A percentile compares a stretch with the other conserved stretches of the same genome.
Evolutionary conservation across 2,329 filamentous ascomycete species (phyloP).

Genomic region (Fusarium hainanense): DNA sequence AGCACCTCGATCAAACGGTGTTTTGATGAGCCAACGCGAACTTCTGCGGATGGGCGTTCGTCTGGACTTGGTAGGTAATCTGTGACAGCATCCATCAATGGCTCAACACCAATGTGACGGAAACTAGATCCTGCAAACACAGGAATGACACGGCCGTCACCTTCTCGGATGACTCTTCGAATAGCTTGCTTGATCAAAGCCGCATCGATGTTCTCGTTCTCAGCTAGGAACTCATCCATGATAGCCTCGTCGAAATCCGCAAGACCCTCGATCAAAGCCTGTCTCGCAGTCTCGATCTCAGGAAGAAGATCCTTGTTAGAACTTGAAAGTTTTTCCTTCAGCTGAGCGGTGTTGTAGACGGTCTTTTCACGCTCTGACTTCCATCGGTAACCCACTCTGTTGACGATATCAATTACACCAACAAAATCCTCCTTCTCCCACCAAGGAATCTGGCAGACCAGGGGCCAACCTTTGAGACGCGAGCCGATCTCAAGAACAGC

Average conservation of each 20-base stretch:
- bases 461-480: slow-evolving; percentile 83
- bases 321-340: slow-evolving; percentile 54
- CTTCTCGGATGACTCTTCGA: slow-evolving; percentile 74
- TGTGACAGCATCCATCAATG: slow-evolving; percentile 86
- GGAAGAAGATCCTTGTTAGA: slow-evolving; percentile 65
- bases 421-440: slow-evolving; percentile 84
- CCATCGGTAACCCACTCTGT: slow-evolving; percentile 81
- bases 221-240: slow-evolving; percentile 84
- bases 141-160: slow-evolving; percentile 80
- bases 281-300: slow-evolving; percentile 80
- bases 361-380: slow-evolving; percentile 57
- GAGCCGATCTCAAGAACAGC: slow-evolving; percentile 88
- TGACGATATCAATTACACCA: slow-evolving; percentile 86
- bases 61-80: slow-evolving; percentile 87
- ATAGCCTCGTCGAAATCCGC: slow-evolving; percentile 90
- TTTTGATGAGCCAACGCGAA: slow-evolving; percentile 72
- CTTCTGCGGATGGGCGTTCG: slow-evolving; percentile 82
- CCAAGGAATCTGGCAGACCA: slow-evolving; percentile 95
- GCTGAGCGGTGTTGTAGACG: slow-evolving; percentile 45
- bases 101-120: slow-evolving; percentile 92
- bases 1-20: slow-evolving; percentile 54
- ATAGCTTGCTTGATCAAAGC: slow-evolving; percentile 78
- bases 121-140: slow-evolving; percentile 94
- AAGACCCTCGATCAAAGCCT: slow-evolving; percentile 82
- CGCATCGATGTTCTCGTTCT: slow-evolving; percentile 77